Base-by-base conservation (phyloP, 192 early-diverging fungal species). In the Coemansia javaensis region DNA sequence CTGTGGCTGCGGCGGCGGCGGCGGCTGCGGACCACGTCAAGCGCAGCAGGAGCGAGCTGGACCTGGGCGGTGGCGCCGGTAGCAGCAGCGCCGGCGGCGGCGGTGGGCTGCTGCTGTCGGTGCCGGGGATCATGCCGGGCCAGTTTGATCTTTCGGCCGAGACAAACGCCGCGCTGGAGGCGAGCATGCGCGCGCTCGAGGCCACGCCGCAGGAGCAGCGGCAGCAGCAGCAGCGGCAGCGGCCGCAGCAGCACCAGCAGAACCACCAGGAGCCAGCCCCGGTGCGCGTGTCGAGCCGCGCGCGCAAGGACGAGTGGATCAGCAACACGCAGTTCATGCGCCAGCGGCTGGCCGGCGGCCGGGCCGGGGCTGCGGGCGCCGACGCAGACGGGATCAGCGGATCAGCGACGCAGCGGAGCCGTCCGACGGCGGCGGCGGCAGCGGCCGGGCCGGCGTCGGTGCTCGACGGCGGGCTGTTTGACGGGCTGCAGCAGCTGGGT, bases 231-330 rank as follows among this genome's bases (percentile, higher is more conserved):
- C n/a, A n/a, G 41, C 32, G 25, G 47, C 27, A 7, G 18, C 9
- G 38, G 35, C 0, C 25, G 43, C 16, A 27, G 18, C 30, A 47
- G 22, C n/a, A 17, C 12, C n/a, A n/a, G n/a, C n/a, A n/a, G n/a
- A n/a, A n/a, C n/a, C n/a, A n/a, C 8, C 12, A 15, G 24, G 24
- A 32, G 23, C 20, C 34, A 15, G 15, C 37, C 10, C 31, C 38
- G 10, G 22, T 38, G 27, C 39, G 40, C 3, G 28, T 33, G 14
- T 17, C 25, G 1, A 36, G 35, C 23, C 57, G 52, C 20, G 56
- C 43, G 21, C 55, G 55, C 36, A 63, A 71, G 48, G 56, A 57
- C 45, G 66, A 71, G 38, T 71, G 67, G 67, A 63, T 71, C 18
- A 50, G 57, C 14, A 71, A 71, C 31, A 71, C 49, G 32, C 60